These are phyloP conservation scores for Suillus luteus DNA, from an alignment of 768 basidiomycete species.

Conservation along the genomic window DNA sequence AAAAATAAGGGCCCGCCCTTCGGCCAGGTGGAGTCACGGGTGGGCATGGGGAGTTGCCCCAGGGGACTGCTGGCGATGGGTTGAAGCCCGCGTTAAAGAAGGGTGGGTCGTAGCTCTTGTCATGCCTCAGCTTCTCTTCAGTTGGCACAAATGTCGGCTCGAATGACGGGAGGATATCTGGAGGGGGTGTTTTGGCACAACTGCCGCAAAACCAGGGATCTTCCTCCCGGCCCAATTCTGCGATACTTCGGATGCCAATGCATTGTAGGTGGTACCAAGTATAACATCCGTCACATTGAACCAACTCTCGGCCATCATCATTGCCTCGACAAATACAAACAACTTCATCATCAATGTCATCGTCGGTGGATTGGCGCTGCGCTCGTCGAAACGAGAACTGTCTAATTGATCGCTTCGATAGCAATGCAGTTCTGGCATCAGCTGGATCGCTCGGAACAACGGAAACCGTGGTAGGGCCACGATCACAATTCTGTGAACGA, in stretches of 20 bases:
- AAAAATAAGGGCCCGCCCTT: conserved; percentile 28
- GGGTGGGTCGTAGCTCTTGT: conserved; percentile 51
- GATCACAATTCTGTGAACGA: conserved; percentile 35
- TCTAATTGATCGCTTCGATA: conserved; percentile 72
- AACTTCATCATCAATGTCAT: conserved; percentile 48
- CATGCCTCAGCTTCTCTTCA: conserved; percentile 47
- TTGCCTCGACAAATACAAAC: conserved; percentile 67
- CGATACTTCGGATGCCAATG: conserved; percentile 65
- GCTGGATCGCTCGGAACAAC: conserved; percentile 68
- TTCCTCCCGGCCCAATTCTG: conserved; percentile 72
- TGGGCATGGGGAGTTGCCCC: conserved; percentile 38
- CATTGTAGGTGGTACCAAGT: conserved; percentile 84
- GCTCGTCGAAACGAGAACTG: conserved; percentile 53
- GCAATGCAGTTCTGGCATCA: conserved; percentile 71
- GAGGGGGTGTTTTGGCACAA: conserved; percentile 50
- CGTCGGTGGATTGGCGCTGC: conserved; percentile 42
- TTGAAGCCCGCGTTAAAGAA: conserved; percentile 57
- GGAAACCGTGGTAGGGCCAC: conserved; percentile 21
- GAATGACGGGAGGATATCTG: conserved; percentile 29
- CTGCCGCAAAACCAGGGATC: conserved; percentile 76
- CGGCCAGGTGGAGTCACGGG: conserved; percentile 55
- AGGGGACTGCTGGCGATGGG: conserved; percentile 56
- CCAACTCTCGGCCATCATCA: conserved; percentile 74
- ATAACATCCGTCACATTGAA: conserved; percentile 80
- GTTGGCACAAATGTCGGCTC: conserved; percentile 76